phyloP scores from a whole-genome alignment of 768 basidiomycete genomes.

The Saitozyma sp. region DNA sequence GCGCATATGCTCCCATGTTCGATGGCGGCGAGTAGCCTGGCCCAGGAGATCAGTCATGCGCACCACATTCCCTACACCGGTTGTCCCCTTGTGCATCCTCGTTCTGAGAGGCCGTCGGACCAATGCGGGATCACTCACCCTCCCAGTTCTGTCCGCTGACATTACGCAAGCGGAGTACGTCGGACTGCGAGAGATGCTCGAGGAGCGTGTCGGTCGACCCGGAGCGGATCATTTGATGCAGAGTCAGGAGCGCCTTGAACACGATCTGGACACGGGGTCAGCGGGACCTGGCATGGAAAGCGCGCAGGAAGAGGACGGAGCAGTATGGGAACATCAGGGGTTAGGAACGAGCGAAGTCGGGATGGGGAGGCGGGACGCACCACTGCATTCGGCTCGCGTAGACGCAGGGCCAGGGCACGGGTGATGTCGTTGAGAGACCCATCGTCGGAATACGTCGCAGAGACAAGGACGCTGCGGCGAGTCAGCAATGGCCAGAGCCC shows the following conservation, averaged over 20 bases:
- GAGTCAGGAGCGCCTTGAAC: constrained; percentile 94
- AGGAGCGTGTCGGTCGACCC: constrained; percentile 94
- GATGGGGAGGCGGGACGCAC: constrained; percentile 57
- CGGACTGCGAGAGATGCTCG: constrained; percentile 70
- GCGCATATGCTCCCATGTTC: constrained; percentile 82
- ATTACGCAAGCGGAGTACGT: constrained; percentile 77
- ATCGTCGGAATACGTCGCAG: constrained; percentile 95
- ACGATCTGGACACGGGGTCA: constrained; percentile 65
- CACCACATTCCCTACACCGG: no score
- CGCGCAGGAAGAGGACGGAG: no score
- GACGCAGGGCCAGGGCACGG: constrained; percentile 76
- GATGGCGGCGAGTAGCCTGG: constrained; percentile 81
- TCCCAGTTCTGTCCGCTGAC: constrained; percentile 84
- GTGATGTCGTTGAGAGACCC: constrained; percentile 91
- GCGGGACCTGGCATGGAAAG: no score
- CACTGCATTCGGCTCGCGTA: constrained; percentile 87
- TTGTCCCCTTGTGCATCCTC: neutral
- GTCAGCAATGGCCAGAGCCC: neutral
- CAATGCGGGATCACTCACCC: constrained; percentile 57
- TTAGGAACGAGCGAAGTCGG: constrained; percentile 4
- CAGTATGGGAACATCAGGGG: neutral
- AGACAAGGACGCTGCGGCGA: constrained; percentile 68
- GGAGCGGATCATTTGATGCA: constrained; percentile 94
- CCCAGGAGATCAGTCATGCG: constrained; percentile 1
- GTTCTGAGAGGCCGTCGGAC: neutral